Evolutionary conservation across 306 rosid genomes (phyloP).

Genomic region (Cotoneaster glaucophyllus): DNA sequence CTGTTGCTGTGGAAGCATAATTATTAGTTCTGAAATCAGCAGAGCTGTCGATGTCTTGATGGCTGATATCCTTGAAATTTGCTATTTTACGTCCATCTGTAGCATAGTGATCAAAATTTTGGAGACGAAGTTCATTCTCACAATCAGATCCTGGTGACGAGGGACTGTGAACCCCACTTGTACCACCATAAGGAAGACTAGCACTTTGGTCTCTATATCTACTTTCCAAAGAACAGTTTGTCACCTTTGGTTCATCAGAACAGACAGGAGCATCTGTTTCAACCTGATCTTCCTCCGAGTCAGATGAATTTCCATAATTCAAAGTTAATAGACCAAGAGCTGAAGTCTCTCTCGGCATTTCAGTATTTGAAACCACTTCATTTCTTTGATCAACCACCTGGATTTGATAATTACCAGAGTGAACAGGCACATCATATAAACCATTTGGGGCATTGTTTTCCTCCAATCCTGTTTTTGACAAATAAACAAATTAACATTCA

Average conservation of each 20-base stretch:
- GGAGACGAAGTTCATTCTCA: constrained; percentile 23
- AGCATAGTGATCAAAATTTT: constrained; percentile 5
- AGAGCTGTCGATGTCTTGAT: constrained; percentile 29
- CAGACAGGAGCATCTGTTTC: constrained; percentile 33
- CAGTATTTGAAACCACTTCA: constrained; percentile 30
- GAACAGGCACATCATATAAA: constrained; percentile 38
- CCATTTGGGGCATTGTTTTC: constrained; percentile 30
- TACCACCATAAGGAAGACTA: constrained; percentile 34
- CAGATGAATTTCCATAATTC: constrained; percentile 83
- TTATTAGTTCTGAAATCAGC: constrained; percentile 35
- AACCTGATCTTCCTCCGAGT: constrained; percentile 70
- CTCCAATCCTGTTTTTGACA: constrained; percentile 39
- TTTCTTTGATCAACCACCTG: constrained; percentile 27
- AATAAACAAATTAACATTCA: neutral
- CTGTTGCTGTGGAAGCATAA: constrained; percentile 36
- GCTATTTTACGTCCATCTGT: constrained; percentile 28
- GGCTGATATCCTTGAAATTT: constrained; percentile 18
- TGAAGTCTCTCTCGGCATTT: constrained; percentile 40
- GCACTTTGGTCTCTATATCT: constrained; percentile 30
- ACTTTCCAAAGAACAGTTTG: constrained; percentile 41
- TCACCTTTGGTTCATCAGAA: constrained; percentile 28
- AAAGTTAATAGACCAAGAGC: constrained; percentile 89
- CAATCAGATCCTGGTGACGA: constrained; percentile 19
- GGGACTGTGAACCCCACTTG: constrained; percentile 15
- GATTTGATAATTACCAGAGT: constrained; percentile 27